These are phyloP conservation scores for Erodium moschatum DNA, from an alignment of 441 rosid genomes.

Conservation along the genomic window DNA sequence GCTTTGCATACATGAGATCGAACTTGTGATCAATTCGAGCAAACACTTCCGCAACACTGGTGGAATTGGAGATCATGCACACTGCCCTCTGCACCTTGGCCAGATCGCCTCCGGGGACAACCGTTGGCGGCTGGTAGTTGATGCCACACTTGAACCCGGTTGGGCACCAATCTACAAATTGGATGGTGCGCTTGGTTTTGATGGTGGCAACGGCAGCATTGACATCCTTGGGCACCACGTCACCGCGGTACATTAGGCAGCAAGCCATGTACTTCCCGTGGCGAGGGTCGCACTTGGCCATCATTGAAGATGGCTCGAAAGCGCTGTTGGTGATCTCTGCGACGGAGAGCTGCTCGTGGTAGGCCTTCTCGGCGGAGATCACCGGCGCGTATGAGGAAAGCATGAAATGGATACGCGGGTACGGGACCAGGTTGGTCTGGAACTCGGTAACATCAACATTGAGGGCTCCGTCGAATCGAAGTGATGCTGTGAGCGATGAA, in stretches of 20 bases:
- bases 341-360: slow-evolving; percentile 46
- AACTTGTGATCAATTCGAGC: slow-evolving; percentile 65
- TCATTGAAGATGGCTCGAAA: slow-evolving; percentile 75
- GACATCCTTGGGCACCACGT: slow-evolving; percentile 73
- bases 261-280: slow-evolving; percentile 59
- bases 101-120: slow-evolving; percentile 75
- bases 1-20: slow-evolving; percentile 75
- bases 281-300: slow-evolving; percentile 42
- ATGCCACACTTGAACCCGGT: slow-evolving; percentile 86
- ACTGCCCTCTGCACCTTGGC: slow-evolving; percentile 77
- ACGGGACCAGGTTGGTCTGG: slow-evolving; percentile 60
- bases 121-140: slow-evolving; percentile 81
- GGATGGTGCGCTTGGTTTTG: slow-evolving; percentile 65
- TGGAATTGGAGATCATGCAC: slow-evolving; percentile 60
- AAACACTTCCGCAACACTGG: slow-evolving; percentile 41
- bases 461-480: slow-evolving; percentile 23
- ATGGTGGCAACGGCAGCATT: slow-evolving; percentile 63
- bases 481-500: slow-evolving; percentile 23
- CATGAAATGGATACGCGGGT: slow-evolving; percentile 82
- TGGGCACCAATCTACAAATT: slow-evolving; percentile 87
- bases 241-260: slow-evolving; percentile 76
- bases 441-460: slow-evolving; percentile 24
- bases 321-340: slow-evolving; percentile 69
- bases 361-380: slow-evolving; percentile 36
- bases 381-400: slow-evolving; percentile 79